A percentile compares a stretch with the other conserved stretches of the same genome.
Evolutionary conservation across 495 filamentous ascomycete species (phyloP).

Genomic region (Parmelia sp.): DNA sequence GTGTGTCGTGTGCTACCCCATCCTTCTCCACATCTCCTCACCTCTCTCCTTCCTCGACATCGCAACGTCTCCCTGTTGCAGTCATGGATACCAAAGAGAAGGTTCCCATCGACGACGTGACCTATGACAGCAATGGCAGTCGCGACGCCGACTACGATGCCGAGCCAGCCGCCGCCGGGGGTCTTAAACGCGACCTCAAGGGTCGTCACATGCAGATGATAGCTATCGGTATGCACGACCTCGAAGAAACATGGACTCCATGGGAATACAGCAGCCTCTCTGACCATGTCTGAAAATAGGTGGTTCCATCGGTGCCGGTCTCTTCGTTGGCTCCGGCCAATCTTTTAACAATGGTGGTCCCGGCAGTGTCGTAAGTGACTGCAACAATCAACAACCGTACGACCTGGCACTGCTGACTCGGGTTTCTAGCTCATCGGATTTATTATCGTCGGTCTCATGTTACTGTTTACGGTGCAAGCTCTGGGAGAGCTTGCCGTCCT

Average conservation of each 20-base stretch:
- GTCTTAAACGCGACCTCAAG: slow-evolving; percentile 40
- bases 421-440: slow-evolving; percentile 40
- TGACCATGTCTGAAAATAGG: slow-evolving; percentile 26
- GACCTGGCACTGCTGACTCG: slow-evolving; percentile 21
- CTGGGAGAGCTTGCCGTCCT: slow-evolving; percentile 64
- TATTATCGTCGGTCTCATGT: slow-evolving; percentile 48
- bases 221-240: slow-evolving; percentile 49
- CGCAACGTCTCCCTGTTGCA: not conserved
- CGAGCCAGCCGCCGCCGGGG: slow-evolving; percentile 1
- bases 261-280: not conserved
- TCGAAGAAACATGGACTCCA: not conserved
- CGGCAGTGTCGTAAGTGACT: slow-evolving; percentile 36
- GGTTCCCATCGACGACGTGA: slow-evolving; percentile 14
- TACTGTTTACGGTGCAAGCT: slow-evolving; percentile 55
- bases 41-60: not conserved
- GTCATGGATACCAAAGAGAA: slow-evolving; percentile 16
- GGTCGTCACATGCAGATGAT: slow-evolving; percentile 70
- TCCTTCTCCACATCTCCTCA: not conserved
- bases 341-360: slow-evolving; percentile 41
- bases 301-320: slow-evolving; percentile 49
- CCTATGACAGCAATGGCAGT: slow-evolving; percentile 22
- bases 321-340: slow-evolving; percentile 46
- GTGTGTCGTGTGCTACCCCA: slow-evolving; percentile 11
- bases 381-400: not conserved
- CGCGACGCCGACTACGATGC: slow-evolving; percentile 16